Percentiles rank a stretch among this genome's conserved stretches.
Evolutionary conservation across 2,329 filamentous ascomycete genomes (phyloP).

Genomic region (Colletotrichum limetticola): DNA sequence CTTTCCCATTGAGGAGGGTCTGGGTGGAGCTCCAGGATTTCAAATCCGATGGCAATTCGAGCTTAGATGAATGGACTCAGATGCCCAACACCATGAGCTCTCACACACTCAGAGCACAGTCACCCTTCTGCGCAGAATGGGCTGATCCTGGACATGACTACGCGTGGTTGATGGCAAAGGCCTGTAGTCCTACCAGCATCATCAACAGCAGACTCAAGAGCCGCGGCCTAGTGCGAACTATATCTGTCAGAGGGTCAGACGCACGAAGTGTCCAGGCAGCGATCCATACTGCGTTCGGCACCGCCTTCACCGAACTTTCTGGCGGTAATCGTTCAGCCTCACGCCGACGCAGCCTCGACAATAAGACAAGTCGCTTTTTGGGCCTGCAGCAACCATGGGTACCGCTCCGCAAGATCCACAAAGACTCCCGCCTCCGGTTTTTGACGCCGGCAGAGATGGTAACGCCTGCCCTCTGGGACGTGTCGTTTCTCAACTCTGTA

Average conservation of each 20-base stretch:
- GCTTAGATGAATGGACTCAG: slow-evolving; percentile 66
- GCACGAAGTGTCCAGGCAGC: slow-evolving; percentile 75
- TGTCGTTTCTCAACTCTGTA: slow-evolving; percentile 75
- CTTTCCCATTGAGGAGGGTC: slow-evolving; percentile 70
- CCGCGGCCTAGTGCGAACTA: slow-evolving; percentile 74
- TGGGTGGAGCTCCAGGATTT: slow-evolving; percentile 65
- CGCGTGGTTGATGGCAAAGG: slow-evolving; percentile 75
- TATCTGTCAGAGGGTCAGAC: slow-evolving; percentile 71
- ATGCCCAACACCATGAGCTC: slow-evolving; percentile 59
- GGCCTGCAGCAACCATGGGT: slow-evolving; percentile 77
- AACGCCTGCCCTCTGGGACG: slow-evolving; percentile 77
- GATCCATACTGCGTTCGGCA: slow-evolving; percentile 70
- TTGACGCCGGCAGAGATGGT: slow-evolving; percentile 78
- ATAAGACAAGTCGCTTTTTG: slow-evolving; percentile 57
- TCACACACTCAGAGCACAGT: slow-evolving; percentile 57
- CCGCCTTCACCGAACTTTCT: slow-evolving; percentile 59
- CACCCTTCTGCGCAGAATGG: slow-evolving; percentile 61
- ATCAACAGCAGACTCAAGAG: slow-evolving; percentile 80
- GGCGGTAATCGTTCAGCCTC: slow-evolving; percentile 13
- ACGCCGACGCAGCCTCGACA: slow-evolving; percentile 40
- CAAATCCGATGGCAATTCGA: slow-evolving; percentile 46
- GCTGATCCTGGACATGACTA: slow-evolving; percentile 55
- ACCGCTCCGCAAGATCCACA: slow-evolving; percentile 81
- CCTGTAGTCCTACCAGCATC: slow-evolving; percentile 70
- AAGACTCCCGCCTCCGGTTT: slow-evolving; percentile 77